These are phyloP conservation scores for Irpex rosettiformis DNA, from an alignment of 1,284 basidiomycete genomes.

Conservation along the genomic window DNA sequence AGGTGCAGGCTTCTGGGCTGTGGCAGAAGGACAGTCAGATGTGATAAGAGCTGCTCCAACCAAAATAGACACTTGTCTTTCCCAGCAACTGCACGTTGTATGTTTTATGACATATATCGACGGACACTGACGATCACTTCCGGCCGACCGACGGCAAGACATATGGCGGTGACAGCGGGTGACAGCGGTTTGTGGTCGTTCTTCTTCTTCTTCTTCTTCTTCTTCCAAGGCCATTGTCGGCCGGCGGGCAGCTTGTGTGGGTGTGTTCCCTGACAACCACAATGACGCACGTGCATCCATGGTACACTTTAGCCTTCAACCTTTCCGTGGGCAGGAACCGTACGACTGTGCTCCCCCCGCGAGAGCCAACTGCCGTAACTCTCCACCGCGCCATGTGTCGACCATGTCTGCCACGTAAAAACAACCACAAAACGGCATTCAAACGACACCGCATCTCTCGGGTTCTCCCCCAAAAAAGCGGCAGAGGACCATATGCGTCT, in stretches of 20 bases:
- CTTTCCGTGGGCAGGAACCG: background rate
- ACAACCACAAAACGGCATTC: too few relatives aligned
- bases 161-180: background rate
- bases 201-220: too few relatives aligned
- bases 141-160: background rate
- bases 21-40: background rate
- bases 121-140: background rate
- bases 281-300: background rate
- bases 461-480: background rate
- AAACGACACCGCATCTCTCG: background rate
- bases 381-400: background rate
- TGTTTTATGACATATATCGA: background rate
- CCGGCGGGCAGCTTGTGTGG: background rate
- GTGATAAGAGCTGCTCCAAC: background rate
- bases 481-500: background rate
- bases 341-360: background rate
- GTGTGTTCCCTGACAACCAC: background rate
- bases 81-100: background rate
- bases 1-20: background rate
- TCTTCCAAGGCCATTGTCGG: background rate
- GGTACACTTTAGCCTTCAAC: background rate
- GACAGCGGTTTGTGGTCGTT: too few relatives aligned
- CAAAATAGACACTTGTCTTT: background rate
- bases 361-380: background rate
- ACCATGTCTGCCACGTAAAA: too few relatives aligned